phyloP scores from a whole-genome alignment of 139 green algal genomes.

The Volvox reticuliferus region DNA sequence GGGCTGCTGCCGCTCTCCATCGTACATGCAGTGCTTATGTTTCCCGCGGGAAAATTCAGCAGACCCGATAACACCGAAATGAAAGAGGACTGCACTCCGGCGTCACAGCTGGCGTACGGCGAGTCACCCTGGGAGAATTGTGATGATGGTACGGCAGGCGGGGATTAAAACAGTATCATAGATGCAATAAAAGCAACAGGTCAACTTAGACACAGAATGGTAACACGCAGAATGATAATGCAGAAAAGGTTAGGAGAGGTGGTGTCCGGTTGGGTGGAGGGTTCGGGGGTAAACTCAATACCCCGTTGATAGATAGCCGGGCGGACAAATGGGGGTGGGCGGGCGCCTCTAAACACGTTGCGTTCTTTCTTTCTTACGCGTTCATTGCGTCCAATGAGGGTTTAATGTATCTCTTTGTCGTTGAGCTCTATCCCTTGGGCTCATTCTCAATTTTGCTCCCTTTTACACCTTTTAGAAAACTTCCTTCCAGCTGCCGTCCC shows the following conservation, averaged over 20 bases:
- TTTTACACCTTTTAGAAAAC: too few species aligned
- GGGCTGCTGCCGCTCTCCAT: neutral
- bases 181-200: too few species aligned
- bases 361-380: too few species aligned
- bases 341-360: too few species aligned
- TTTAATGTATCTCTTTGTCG: too few species aligned
- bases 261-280: neutral
- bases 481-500: too few species aligned
- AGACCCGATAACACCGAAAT: neutral
- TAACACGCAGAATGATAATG: neutral
- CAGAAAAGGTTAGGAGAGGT: neutral
- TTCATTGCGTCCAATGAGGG: neutral
- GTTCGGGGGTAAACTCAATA: neutral
- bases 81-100: neutral
- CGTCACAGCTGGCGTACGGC: conserved; percentile 19
- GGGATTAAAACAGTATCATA: neutral
- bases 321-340: too few species aligned
- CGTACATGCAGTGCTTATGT: conserved; percentile 1
- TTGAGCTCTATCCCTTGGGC: too few species aligned
- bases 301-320: neutral
- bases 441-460: too few species aligned
- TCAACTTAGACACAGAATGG: too few species aligned
- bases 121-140: conserved; percentile 25
- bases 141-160: neutral
- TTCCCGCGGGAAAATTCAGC: conserved; percentile 3